A percentile compares a stretch with the other conserved stretches of the same genome.
These are phyloP conservation scores for Helotiales sp. DNA, from an alignment of 2,329 filamentous ascomycete species.

Conservation along the genomic window DNA sequence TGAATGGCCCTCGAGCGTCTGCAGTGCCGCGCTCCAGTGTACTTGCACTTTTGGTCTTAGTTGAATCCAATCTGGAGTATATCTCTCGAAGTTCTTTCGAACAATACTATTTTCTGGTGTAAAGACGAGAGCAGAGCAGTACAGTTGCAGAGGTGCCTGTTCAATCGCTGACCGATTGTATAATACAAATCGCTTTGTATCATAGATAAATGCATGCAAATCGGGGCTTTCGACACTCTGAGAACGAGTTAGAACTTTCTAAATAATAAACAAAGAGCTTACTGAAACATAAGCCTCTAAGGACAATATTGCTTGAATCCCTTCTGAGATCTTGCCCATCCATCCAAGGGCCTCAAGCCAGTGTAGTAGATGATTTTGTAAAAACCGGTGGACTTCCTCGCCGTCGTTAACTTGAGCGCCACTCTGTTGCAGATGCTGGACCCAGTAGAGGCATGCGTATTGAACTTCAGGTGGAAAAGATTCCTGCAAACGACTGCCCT, in stretches of 20 bases:
- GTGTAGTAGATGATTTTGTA: conserved; percentile 34
- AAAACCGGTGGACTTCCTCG: conserved; percentile 33
- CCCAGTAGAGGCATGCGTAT: conserved; percentile 40
- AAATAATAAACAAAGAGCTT: too few species aligned
- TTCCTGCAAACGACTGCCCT: conserved; percentile 4
- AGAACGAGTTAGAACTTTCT: too few species aligned
- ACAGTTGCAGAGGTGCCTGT: conserved; percentile 19
- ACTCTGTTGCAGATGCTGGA: conserved; percentile 34
- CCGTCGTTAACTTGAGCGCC: conserved; percentile 29
- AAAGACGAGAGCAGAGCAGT: conserved; percentile 16
- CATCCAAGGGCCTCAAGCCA: too few species aligned
- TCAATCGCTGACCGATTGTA: conserved; percentile 14
- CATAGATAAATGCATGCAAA: conserved; percentile 15
- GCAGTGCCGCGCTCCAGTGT: too few species aligned
- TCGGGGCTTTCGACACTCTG: conserved; percentile 4
- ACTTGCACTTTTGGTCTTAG: too few species aligned
- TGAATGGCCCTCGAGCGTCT: too few species aligned
- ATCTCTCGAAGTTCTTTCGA: too few species aligned
- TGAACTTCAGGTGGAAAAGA: conserved; percentile 20
- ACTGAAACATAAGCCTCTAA: too few species aligned
- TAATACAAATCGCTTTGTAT: conserved; percentile 20
- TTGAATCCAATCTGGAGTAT: too few species aligned
- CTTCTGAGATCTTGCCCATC: too few species aligned
- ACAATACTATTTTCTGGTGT: too few species aligned
- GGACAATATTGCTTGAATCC: too few species aligned